Percentiles rank a stretch among this genome's conserved stretches.
Evolutionary conservation across 2,329 filamentous ascomycete species (phyloP).

Genomic region (Cladorrhinum sp.): DNA sequence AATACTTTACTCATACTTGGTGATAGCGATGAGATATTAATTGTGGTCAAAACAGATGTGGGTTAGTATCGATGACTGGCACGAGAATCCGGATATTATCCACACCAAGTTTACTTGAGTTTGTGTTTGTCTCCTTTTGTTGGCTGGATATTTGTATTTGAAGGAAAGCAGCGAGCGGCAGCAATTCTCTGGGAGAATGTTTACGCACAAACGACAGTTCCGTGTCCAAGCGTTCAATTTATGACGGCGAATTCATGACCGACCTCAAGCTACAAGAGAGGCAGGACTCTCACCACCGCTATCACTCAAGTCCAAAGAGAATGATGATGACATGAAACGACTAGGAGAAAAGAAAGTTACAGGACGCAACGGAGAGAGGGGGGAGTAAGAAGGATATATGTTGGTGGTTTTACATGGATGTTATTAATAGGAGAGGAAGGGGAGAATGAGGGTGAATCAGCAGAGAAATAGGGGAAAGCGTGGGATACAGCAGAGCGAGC

Average conservation of each 20-base stretch:
- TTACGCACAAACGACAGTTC: not conserved
- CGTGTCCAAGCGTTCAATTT: too few species aligned
- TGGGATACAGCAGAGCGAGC: too few species aligned
- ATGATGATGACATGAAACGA: too few species aligned
- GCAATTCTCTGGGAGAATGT: not conserved
- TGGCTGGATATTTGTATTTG: not conserved
- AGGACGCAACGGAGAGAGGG: too few species aligned
- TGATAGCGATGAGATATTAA: not conserved
- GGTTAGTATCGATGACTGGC: slow-evolving; percentile 99
- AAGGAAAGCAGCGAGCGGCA: not conserved
- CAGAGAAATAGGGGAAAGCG: too few species aligned
- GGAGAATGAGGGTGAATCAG: not conserved
- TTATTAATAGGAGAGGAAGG: not conserved
- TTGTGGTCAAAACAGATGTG: slow-evolving; percentile 70
- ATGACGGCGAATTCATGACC: too few species aligned
- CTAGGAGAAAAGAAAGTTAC: too few species aligned
- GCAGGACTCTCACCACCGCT: too few species aligned
- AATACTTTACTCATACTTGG: not conserved
- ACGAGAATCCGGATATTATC: slow-evolving; percentile 98
- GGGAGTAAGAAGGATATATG: not conserved
- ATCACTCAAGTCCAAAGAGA: too few species aligned
- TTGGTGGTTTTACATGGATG: not conserved
- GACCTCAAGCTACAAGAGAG: too few species aligned
- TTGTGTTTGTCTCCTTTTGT: not conserved
- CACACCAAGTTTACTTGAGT: slow-evolving; percentile 90